These are phyloP conservation scores for Actinomortierella ambigua DNA, from an alignment of 371 early-diverging fungal genomes.

Conservation along the genomic window DNA sequence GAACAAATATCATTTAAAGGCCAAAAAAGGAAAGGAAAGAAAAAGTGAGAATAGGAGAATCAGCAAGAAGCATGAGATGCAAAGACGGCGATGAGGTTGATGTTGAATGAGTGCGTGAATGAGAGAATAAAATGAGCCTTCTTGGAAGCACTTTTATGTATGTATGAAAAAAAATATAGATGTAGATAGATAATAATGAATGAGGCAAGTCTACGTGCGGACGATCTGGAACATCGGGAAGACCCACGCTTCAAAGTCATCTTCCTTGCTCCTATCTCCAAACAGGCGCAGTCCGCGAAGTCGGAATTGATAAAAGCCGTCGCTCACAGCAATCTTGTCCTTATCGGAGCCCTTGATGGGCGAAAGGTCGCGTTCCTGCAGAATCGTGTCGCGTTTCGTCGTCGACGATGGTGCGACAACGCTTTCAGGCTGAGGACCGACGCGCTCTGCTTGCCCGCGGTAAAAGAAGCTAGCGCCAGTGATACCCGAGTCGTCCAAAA, in stretches of 20 bases:
- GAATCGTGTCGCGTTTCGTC: not conserved
- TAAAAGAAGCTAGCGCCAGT: no score
- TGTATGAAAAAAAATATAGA: not conserved
- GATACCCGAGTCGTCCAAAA: slow-evolving; percentile 20
- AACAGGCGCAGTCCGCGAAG: slow-evolving; percentile 18
- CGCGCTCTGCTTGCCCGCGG: no score
- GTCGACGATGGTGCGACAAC: no score
- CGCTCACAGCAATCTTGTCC: no score
- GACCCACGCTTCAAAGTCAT: slow-evolving; percentile 32
- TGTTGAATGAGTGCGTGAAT: not conserved
- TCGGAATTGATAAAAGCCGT: slow-evolving; percentile 11
- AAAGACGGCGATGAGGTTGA: no score
- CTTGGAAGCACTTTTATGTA: not conserved
- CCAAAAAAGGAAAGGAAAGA: no score
- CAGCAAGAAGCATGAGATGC: no score
- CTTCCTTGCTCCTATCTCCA: slow-evolving; percentile 19
- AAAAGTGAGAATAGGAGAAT: no score
- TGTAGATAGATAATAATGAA: not conserved
- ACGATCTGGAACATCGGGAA: slow-evolving; percentile 16
- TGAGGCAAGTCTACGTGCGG: not conserved
- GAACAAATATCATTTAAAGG: no score
- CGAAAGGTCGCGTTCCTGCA: no score
- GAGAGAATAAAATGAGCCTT: not conserved
- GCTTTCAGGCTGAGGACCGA: not conserved
- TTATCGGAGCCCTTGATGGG: not conserved